These are phyloP conservation scores for Metschnikowia lunata DNA, from an alignment of 805 yeast species.

Conservation along the genomic window DNA sequence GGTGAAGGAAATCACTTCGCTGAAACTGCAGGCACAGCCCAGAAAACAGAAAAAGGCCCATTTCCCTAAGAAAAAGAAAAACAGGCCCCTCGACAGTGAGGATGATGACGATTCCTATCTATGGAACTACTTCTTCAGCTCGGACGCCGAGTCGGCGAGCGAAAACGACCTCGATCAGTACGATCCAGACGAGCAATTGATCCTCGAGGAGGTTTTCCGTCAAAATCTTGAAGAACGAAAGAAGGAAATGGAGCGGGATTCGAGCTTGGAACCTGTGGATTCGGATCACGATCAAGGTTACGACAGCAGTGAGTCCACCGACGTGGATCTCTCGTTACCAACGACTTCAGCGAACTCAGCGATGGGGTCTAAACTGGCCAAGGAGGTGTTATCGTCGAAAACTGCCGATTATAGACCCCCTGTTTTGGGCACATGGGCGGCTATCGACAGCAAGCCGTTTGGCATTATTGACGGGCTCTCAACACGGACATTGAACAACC, in stretches of 20 bases:
- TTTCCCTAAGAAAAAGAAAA: constrained; percentile 13
- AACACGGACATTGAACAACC: constrained; percentile 64
- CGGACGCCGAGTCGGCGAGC: constrained; percentile 32
- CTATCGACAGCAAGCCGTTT: constrained; percentile 73
- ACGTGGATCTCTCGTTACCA: constrained; percentile 84
- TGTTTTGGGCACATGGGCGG: constrained; percentile 85
- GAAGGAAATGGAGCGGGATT: constrained; percentile 11
- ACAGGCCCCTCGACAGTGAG: constrained; percentile 26
- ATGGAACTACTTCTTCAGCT: constrained; percentile 67
- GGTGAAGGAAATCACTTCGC: constrained; percentile 6
- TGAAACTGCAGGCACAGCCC: constrained; percentile 8
- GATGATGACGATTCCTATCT: constrained; percentile 68
- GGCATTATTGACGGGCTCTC: constrained; percentile 94
- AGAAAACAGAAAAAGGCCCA: constrained; percentile 10
- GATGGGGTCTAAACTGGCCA: constrained; percentile 74
- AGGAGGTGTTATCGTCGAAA: constrained; percentile 86
- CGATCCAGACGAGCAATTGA: constrained; percentile 20
- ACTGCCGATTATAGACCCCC: constrained; percentile 88
- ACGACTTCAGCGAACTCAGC: constrained; percentile 50
- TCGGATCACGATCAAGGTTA: constrained; percentile 36
- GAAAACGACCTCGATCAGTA: constrained; percentile 21
- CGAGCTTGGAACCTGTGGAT: constrained; percentile 17
- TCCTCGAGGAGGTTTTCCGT: constrained; percentile 22
- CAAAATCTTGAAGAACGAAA: constrained; percentile 21
- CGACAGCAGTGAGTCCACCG: constrained; percentile 87